A percentile compares a stretch with the other conserved stretches of the same genome.
These are phyloP conservation scores for Fusarium liriodendri DNA, from an alignment of 2,329 filamentous ascomycete species.

Conservation along the genomic window DNA sequence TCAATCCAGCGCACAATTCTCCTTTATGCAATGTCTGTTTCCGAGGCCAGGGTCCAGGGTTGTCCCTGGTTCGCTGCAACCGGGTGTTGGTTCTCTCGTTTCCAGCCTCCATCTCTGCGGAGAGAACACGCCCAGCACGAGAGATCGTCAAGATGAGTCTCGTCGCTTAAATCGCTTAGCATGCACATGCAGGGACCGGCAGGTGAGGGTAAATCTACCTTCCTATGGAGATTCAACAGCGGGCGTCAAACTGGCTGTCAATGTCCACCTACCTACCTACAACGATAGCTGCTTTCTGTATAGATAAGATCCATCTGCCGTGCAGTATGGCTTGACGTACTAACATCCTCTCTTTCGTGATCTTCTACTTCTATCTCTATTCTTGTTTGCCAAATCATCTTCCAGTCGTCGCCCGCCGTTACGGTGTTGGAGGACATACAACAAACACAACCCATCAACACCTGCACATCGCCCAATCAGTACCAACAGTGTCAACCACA, in stretches of 20 bases:
- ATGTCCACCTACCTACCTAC: neutral
- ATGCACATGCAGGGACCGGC: neutral
- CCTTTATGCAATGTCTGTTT: neutral
- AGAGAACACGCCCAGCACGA: neutral
- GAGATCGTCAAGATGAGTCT: neutral
- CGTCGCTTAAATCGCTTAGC: neutral
- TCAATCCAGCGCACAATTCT: neutral
- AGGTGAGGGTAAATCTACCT: neutral
- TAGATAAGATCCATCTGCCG: neutral
- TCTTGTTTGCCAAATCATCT: neutral
- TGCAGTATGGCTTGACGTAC: neutral
- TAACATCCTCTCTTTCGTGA: neutral
- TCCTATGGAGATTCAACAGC: neutral
- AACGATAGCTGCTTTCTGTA: neutral
- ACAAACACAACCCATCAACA: neutral
- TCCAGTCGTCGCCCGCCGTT: neutral
- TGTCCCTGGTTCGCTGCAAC: neutral
- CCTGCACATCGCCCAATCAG: neutral
- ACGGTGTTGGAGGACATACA: neutral
- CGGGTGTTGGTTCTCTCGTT: neutral
- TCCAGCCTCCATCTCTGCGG: neutral
- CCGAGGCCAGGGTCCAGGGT: neutral
- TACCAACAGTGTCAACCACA: neutral
- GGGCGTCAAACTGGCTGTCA: neutral
- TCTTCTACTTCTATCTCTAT: neutral